Base-by-base conservation (phyloP, 164 flowering plant genomes). In the Chloranthus sessilifolius region DNA sequence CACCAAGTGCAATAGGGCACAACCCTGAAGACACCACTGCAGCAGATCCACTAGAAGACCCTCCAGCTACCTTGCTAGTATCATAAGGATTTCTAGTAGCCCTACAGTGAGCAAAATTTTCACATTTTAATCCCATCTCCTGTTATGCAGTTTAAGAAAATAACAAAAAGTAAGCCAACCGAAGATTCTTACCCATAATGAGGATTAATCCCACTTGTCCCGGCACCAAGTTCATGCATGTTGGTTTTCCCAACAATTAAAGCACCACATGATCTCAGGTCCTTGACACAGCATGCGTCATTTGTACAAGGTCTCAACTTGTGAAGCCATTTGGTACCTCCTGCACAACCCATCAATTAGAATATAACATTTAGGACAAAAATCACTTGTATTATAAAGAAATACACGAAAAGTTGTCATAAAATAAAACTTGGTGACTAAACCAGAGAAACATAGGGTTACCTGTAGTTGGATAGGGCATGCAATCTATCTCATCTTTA, bases 11-110 rank as follows among this genome's bases (percentile, higher is more conserved):
- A 49, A 61, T 87, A 50, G 98, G 98, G 68, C 98, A 92, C 21
- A 92, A 42, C 60, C 98, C 96, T 59, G 96, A 84, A 62, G 87
- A 65, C 7, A 88, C 98, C 40, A 85, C 87, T 7, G 98, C 83
- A 37, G 96, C 98, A 64, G 98, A 92, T 43, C 96, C 98, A 74
- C 96, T 77, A 27, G 98, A 92, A 53, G 98, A 92, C 38, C 96
- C 98, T 39, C 98, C 98, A 7, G 88, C 3, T 19, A 88, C 64
- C 65, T 31, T 82, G 31, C 51, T 67, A 25, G 53, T 51, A 57
- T 82, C 61, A 57, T 83, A 80, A 51, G 98, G 98, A 74, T 92
- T 92, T 65, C 86, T 76, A 38, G 84, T 52, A 38, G 69, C 71
- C 66, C 98, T 91, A 52, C 15, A 62, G 15, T 41, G 45, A 15